Percentiles rank a stretch among this genome's conserved stretches.
These are phyloP conservation scores for Oryza glumipatula DNA, from an alignment of 176 grass and related monocot genomes.

Conservation along the genomic window DNA sequence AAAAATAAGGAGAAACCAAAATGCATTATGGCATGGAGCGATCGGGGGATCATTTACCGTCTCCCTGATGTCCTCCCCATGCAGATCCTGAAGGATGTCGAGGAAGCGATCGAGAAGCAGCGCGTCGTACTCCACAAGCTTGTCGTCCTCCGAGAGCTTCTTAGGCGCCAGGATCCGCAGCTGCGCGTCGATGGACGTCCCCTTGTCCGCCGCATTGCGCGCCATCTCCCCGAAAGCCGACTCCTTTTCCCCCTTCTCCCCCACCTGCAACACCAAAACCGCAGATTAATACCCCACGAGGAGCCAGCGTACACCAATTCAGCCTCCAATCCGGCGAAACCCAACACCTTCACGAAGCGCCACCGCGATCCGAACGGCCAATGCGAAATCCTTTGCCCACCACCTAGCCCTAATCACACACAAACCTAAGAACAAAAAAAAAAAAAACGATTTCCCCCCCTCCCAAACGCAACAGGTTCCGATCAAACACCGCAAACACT, in stretches of 20 bases:
- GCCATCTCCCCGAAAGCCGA: constrained; percentile 27
- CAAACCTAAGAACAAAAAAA: constrained; percentile 21
- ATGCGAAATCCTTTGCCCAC: background rate
- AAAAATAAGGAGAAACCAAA: background rate
- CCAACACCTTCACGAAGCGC: background rate
- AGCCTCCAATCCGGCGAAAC: background rate
- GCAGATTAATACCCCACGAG: constrained; percentile 39
- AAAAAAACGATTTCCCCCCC: background rate
- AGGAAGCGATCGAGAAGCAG: constrained; percentile 84
- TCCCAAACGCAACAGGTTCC: background rate
- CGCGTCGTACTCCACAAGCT: constrained; percentile 86
- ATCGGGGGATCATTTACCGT: constrained; percentile 50
- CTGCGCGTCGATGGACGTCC: constrained; percentile 78
- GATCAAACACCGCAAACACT: constrained; percentile 27
- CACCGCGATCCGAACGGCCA: background rate
- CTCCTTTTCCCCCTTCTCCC: constrained; percentile 3
- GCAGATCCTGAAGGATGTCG: constrained; percentile 82
- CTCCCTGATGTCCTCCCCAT: constrained; percentile 76
- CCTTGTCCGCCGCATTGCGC: constrained; percentile 67
- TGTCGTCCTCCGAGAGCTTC: constrained; percentile 89
- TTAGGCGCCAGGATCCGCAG: constrained; percentile 71
- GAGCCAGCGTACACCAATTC: constrained; percentile 5
- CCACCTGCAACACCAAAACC: constrained; percentile 37
- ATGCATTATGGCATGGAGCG: background rate
- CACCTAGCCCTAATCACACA: constrained; percentile 16